A percentile compares a stretch with the other conserved stretches of the same genome.
Evolutionary conservation across 192 early-diverging fungal genomes (phyloP).

Genomic region (Coemansia sp.): DNA sequence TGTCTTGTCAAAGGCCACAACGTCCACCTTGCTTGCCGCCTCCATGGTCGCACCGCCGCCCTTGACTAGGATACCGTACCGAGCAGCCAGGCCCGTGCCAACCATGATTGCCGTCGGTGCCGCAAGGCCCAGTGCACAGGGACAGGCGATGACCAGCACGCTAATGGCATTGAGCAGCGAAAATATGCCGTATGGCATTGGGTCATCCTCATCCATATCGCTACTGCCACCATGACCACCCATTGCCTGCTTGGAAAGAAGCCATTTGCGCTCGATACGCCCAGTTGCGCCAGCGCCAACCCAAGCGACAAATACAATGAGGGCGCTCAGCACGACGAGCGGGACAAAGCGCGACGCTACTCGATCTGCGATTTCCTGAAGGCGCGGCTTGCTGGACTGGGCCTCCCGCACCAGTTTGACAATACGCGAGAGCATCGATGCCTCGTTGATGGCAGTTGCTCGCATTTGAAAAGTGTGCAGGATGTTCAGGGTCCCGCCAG

Average conservation of each 20-base stretch:
- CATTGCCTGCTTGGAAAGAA: slow-evolving; percentile 32
- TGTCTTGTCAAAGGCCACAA: slow-evolving; percentile 97
- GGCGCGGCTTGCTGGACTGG: slow-evolving; percentile 88
- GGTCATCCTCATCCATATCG: slow-evolving; percentile 9
- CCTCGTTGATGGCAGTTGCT: slow-evolving; percentile 77
- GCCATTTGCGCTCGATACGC: slow-evolving; percentile 18
- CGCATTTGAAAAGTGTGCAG: slow-evolving; percentile 72
- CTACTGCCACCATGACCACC: slow-evolving; percentile 34
- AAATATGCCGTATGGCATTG: slow-evolving; percentile 48
- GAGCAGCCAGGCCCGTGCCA: slow-evolving; percentile 89
- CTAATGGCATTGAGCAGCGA: slow-evolving; percentile 67
- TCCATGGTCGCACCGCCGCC: slow-evolving; percentile 82
- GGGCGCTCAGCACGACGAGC: slow-evolving; percentile 63
- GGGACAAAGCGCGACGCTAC: slow-evolving; percentile 93
- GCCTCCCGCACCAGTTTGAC: slow-evolving; percentile 89
- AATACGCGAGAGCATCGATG: slow-evolving; percentile 85
- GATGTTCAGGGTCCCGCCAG: slow-evolving; percentile 91
- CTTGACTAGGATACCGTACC: slow-evolving; percentile 92
- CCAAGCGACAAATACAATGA: slow-evolving; percentile 79
- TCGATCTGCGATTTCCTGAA: slow-evolving; percentile 84
- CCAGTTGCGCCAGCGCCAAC: slow-evolving; percentile 42
- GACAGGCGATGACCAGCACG: slow-evolving; percentile 96
- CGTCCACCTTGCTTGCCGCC: slow-evolving; percentile 70
- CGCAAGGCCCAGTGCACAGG: slow-evolving; percentile 91
- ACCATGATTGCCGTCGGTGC: slow-evolving; percentile 99